Conservation (phyloP, 805 yeast species). For the Saturnispora besseyi region DNA sequence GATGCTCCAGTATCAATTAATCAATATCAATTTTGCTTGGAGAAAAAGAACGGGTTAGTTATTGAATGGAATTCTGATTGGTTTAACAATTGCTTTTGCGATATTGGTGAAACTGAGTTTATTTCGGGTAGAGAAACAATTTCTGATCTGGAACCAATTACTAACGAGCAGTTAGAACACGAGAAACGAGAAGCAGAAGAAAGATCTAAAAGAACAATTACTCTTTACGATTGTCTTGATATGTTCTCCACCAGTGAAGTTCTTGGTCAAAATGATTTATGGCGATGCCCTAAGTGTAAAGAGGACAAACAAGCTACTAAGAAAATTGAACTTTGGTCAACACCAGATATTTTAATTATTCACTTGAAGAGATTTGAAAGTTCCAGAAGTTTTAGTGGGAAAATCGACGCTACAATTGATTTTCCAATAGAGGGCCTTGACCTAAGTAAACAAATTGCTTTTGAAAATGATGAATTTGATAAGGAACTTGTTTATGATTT, state of each 20-base stretch:
- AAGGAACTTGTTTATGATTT: slow-evolving; percentile 59
- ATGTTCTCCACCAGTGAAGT: slow-evolving; percentile 76
- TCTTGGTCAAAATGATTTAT: slow-evolving; percentile 77
- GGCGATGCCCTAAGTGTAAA: slow-evolving; percentile 90
- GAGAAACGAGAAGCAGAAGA: slow-evolving; percentile 28
- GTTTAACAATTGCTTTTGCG: slow-evolving; percentile 45
- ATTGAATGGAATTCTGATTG: slow-evolving; percentile 57
- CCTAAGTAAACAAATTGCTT: slow-evolving; percentile 47
- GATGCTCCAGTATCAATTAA: background rate
- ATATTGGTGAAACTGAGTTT: slow-evolving; percentile 34
- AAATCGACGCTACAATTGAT: slow-evolving; percentile 74
- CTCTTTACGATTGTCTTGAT: slow-evolving; percentile 66
- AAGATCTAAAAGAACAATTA: slow-evolving; percentile 33
- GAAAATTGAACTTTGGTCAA: slow-evolving; percentile 85
- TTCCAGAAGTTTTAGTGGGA: slow-evolving; percentile 77
- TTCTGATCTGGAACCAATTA: slow-evolving; percentile 40
- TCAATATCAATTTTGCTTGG: slow-evolving; percentile 20
- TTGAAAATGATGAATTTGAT: slow-evolving; percentile 23
- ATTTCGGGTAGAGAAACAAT: slow-evolving; percentile 47
- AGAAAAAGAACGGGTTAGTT: slow-evolving; percentile 34
- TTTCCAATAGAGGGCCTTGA: slow-evolving; percentile 84
- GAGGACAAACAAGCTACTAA: slow-evolving; percentile 88
- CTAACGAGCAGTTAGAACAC: slow-evolving; percentile 48
- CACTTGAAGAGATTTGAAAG: slow-evolving; percentile 88
- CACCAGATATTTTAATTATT: slow-evolving; percentile 82